Percentiles rank a stretch among this genome's conserved stretches.
phyloP scores from a whole-genome alignment of 2,329 filamentous ascomycete genomes.

The Colletotrichum orbiculare region DNA sequence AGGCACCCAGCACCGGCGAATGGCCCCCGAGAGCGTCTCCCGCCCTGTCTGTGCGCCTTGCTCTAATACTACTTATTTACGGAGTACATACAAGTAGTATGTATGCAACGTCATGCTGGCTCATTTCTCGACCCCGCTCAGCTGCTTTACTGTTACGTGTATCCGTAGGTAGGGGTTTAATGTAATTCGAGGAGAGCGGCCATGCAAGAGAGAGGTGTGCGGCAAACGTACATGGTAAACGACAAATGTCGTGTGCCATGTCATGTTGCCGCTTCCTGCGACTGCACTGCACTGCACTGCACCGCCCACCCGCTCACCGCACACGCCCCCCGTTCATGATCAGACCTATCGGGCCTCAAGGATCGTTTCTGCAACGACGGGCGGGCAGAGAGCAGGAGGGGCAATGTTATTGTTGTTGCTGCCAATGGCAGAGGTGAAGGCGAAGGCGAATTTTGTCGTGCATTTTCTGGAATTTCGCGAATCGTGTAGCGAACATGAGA shows the following conservation, averaged over 20 bases:
- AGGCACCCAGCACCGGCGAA: slow-evolving; percentile 2
- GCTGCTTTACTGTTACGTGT: too few relatives aligned
- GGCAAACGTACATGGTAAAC: too few relatives aligned
- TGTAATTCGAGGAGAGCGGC: too few relatives aligned
- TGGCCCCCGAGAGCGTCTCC: background rate
- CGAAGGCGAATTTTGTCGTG: slow-evolving; percentile 3
- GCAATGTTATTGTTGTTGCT: background rate
- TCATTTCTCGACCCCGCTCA: background rate
- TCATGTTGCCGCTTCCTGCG: too few relatives aligned
- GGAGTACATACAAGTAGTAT: too few relatives aligned
- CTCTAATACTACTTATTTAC: background rate
- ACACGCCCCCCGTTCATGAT: background rate
- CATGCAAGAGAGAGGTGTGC: too few relatives aligned
- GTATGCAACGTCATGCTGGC: slow-evolving; percentile 11
- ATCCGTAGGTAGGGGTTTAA: too few relatives aligned
- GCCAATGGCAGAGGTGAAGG: too few relatives aligned
- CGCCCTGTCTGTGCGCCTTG: slow-evolving; percentile 9
- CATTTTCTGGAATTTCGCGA: slow-evolving; percentile 16
- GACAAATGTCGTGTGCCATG: too few relatives aligned
- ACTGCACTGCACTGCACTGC: background rate
- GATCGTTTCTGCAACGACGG: slow-evolving; percentile 17
- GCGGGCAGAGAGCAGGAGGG: background rate
- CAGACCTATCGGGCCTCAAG: slow-evolving; percentile 8
- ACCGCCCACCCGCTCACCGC: background rate
- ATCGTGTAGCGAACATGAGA: slow-evolving; percentile 21